Evolutionary conservation across 768 basidiomycete genomes (phyloP), one percentile per base, ranked within the genome.

Genomic region (Clavulina sp.): DNA sequence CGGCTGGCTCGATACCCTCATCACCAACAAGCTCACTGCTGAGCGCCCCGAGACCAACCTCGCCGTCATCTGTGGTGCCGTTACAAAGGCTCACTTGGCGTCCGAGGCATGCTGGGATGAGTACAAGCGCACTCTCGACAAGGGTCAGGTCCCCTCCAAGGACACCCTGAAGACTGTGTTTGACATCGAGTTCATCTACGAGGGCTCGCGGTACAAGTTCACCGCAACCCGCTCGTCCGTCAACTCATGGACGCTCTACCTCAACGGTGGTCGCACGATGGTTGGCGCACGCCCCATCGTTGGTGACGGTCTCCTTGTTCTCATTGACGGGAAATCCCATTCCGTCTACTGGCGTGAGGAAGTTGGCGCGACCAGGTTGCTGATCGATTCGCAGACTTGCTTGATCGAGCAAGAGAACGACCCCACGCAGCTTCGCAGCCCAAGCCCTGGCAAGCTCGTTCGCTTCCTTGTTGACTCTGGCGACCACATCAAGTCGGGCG

Each of bases 371-470:
- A 70, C 91, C 58, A 71, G 86, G 57, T 64, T 97, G 62, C 88
- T 89, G 80, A 81, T 99, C 54, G 93, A 99, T 67, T 76, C 89
- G 50, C 93, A 96, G 74, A 99, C 95, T 16, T 95, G 92, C 64
- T 73, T 96, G 68, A 91, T 99, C 59, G 95, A 96, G 66, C 92
- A 97, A 68, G 95, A 99, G 73, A 96, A 96, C 60, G 95, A 99
- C 61, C 95, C 95, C 16, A 99, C 95, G 23, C 93, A 97, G 65
- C 72, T 97, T 43, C 74, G 95, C 59, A 89, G 85, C 61, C 95
- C 95, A 5, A 87, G 82, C 67, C 95, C 95, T 6, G 95, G 95
- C 33, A 99, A 99, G 68, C 77, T 99, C 47, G 77, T 99, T 51
- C 76, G 92, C 31, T 92, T 82, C 71, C 76, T 97, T 56, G 80